Base-by-base conservation (phyloP, 2,329 filamentous ascomycete genomes). In the Xylaria arbuscula region DNA sequence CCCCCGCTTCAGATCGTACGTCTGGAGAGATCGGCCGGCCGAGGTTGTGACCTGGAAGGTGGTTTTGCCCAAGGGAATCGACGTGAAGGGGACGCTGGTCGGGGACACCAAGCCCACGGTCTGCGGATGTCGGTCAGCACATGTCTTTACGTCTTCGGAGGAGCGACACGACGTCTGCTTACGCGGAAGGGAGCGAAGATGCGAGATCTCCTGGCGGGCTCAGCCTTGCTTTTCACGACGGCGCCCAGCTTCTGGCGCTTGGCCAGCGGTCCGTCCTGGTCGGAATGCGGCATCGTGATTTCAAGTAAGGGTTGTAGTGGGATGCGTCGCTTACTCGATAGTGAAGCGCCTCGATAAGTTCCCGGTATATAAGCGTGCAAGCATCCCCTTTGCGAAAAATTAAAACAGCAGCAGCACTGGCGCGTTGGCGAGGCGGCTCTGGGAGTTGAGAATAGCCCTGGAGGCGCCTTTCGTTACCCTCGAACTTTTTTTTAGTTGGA, bases 31-130 rank as follows among this genome's bases (percentile, higher is more conserved):
- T 76, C 90, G 89, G 70, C 95, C 96, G 70, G 97, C 92, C 0
- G 93, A 98, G 36, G 96, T 99, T 40, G 96, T 98, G 80, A 99
- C 93, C 80, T 99, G 96, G 78, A 97, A 99, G 3, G 94, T 97
- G 0, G 93, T 95, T 81, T 97, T 97, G 66, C 96, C 96, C 17
- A 97, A 85, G 0, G 95, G 92, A 38, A 97, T 87, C 6, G 92
- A 92, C 1, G 95, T 94, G 78, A 99, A 98, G 0, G 96, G 95
- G 0, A 98, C 93, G 57, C 86, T 82, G 2, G 95, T 98, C 0
- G 96, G 93, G 5, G 96, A 98, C 1, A 99, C 93, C 38, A 99
- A 86, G 17, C 96, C 96, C 72, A 99, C 88, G 55, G 95, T 98
- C 93, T 97, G 78, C 13, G 17, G 28, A 42, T 32, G 28, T 40